These are phyloP conservation scores for Emericellopsis atlantica DNA, from an alignment of 2,329 filamentous ascomycete genomes.

Conservation along the genomic window DNA sequence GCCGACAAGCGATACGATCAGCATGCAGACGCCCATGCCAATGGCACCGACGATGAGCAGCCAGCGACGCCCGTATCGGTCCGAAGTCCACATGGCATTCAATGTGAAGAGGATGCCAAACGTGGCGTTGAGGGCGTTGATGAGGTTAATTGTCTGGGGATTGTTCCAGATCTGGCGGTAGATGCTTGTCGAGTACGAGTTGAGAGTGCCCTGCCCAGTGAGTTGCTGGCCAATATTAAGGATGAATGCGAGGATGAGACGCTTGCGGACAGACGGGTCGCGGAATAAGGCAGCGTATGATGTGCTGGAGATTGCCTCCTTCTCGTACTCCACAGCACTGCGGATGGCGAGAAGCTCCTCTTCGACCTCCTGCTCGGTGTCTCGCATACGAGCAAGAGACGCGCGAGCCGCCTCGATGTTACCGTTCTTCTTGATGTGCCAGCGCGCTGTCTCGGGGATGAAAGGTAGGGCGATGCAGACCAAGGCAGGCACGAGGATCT, in stretches of 20 bases:
- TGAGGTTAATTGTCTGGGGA: slow-evolving; percentile 50
- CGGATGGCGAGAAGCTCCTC: slow-evolving; percentile 52
- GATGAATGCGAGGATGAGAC: slow-evolving; percentile 50
- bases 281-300: slow-evolving; percentile 57
- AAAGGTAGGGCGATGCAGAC: slow-evolving; percentile 51
- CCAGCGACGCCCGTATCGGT: slow-evolving; percentile 58
- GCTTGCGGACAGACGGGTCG: slow-evolving; percentile 54
- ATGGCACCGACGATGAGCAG: slow-evolving; percentile 55
- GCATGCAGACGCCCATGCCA: slow-evolving; percentile 59
- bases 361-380: slow-evolving; percentile 53
- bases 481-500: slow-evolving; percentile 52
- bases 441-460: slow-evolving; percentile 56
- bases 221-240: slow-evolving; percentile 62
- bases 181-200: slow-evolving; percentile 61
- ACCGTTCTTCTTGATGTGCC: slow-evolving; percentile 50
- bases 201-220: slow-evolving; percentile 60
- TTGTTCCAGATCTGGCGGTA: slow-evolving; percentile 58
- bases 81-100: slow-evolving; percentile 61
- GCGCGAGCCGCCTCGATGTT: slow-evolving; percentile 47
- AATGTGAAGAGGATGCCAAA: slow-evolving; percentile 62
- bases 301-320: slow-evolving; percentile 47
- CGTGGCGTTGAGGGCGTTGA: slow-evolving; percentile 64
- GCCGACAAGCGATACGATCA: slow-evolving; percentile 38
- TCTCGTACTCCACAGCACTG: slow-evolving; percentile 59
- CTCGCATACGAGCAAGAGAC: slow-evolving; percentile 47